Percentiles rank a stretch among this genome's conserved stretches.
Conservation (phyloP, 208 protist species). For the Plasmodiophora brassicae region DNA sequence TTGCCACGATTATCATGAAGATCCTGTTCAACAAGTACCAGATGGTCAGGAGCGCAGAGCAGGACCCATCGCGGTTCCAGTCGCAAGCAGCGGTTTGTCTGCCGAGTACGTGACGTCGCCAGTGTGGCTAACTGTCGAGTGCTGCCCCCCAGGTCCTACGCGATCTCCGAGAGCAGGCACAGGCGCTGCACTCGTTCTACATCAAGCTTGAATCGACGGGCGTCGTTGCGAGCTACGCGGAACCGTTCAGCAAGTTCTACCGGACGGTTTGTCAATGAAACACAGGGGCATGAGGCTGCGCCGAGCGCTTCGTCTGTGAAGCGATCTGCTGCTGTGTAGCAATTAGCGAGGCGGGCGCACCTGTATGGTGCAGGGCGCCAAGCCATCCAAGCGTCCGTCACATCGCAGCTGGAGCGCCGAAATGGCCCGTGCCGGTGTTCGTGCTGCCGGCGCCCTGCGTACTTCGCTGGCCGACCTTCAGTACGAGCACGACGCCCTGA, state of each 20-base stretch:
- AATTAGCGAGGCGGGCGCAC: no score
- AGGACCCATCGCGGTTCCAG: neutral
- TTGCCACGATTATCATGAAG: neutral
- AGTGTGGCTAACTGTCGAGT: neutral
- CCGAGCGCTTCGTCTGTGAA: no score
- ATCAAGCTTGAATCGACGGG: neutral
- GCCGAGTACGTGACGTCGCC: no score
- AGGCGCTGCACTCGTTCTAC: constrained; percentile 31
- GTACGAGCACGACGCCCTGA: no score
- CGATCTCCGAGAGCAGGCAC: neutral
- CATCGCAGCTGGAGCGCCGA: no score
- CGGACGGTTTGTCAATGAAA: neutral
- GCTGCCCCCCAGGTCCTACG: neutral
- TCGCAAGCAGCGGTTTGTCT: neutral
- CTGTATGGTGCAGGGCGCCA: no score
- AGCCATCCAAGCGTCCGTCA: no score
- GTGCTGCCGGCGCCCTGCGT: no score
- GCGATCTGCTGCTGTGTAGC: no score
- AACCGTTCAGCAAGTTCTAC: neutral
- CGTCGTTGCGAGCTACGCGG: neutral
- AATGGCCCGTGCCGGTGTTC: no score
- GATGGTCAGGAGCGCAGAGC: neutral
- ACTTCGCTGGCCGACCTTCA: no score
- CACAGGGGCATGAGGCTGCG: no score
- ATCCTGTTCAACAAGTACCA: constrained; percentile 20